These are phyloP conservation scores for Trichosporon asahii DNA, from an alignment of 1,284 basidiomycete genomes.

Conservation along the genomic window DNA sequence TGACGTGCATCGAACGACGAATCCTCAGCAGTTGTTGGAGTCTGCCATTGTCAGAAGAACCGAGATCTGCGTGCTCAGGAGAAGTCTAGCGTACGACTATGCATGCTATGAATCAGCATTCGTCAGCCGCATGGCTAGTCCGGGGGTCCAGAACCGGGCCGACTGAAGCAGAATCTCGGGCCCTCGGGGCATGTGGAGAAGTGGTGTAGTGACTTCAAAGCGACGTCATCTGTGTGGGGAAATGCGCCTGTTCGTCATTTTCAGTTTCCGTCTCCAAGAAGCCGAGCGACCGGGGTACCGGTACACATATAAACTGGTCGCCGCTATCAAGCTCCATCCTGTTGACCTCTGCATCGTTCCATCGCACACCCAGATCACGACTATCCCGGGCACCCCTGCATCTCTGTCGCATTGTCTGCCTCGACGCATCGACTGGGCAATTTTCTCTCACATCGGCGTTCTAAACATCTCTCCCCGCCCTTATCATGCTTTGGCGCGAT, in stretches of 20 bases:
- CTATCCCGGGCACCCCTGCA: not conserved
- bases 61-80: not conserved
- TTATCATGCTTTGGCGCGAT: conserved; percentile 2
- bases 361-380: not conserved
- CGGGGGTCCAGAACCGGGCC: not conserved
- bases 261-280: not conserved
- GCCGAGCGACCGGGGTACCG: not conserved
- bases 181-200: not conserved
- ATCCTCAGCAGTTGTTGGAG: not conserved
- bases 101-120: not conserved
- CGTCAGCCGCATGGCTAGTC: not conserved
- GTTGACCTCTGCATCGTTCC: not conserved
- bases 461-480: not conserved
- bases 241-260: not conserved
- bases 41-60: not conserved
- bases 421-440: not conserved
- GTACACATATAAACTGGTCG: not conserved
- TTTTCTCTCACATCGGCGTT: not conserved
- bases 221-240: conserved; percentile 5
- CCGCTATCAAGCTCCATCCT: not conserved
- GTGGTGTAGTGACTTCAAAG: not conserved
- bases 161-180: not conserved
- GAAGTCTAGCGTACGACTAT: not conserved
- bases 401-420: not conserved
- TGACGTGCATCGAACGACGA: conserved; percentile 8